phyloP scores from a whole-genome alignment of 1,284 basidiomycete species.

The Sanguinoderma infundibulare region DNA sequence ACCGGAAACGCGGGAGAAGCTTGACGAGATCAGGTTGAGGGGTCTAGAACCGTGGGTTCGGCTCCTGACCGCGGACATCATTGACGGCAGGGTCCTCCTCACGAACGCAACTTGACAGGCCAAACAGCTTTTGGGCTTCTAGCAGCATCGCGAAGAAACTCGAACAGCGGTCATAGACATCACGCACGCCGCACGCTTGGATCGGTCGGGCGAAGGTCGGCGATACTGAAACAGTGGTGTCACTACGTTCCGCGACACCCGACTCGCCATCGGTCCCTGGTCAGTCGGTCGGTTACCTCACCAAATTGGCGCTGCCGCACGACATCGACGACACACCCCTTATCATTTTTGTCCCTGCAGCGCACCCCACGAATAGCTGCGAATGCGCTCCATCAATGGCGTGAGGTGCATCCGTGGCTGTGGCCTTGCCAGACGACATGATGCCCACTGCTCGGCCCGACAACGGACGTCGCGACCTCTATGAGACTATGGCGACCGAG shows the following conservation, averaged over 20 bases:
- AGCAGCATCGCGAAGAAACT: background rate
- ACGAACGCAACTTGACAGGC: background rate
- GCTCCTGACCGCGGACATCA: background rate
- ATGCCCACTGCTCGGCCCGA: conserved; percentile 12
- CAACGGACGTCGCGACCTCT: conserved; percentile 21
- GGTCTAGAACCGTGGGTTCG: background rate
- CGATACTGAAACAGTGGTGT: background rate
- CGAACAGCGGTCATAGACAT: too few relatives aligned
- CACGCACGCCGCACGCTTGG: too few relatives aligned
- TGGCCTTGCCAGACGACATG: conserved; percentile 19
- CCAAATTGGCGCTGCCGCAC: background rate
- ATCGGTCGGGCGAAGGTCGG: background rate
- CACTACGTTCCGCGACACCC: background rate
- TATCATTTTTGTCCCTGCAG: background rate
- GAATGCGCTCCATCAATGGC: background rate
- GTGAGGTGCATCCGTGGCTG: conserved; percentile 12
- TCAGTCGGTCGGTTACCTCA: background rate
- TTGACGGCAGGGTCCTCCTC: background rate
- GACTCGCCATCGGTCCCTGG: background rate
- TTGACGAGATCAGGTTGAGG: conserved; percentile 10
- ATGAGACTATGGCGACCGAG: conserved; percentile 21
- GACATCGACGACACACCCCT: background rate
- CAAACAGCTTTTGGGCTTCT: background rate
- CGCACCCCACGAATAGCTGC: background rate
- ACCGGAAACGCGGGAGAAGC: conserved; percentile 24